Evolutionary conservation across 2,329 filamentous ascomycete species (phyloP), one percentile per base, ranked within the genome.

Genomic region (Pseudogymnoascus sp.): DNA sequence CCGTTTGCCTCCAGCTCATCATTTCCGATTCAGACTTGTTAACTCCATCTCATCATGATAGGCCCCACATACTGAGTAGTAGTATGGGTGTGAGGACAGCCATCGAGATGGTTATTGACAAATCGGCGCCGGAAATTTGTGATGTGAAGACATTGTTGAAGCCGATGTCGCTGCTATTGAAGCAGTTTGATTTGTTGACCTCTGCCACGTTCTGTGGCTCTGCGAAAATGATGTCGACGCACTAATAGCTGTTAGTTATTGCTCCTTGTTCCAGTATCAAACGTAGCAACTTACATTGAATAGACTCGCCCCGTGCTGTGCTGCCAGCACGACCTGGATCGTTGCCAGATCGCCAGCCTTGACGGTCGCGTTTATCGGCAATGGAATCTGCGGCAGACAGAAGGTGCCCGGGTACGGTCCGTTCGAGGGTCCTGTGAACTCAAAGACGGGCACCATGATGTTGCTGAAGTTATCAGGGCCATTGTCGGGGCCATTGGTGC

Each of bases 141-240:
- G 47, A 56, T 33, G 88, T 86, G 79, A 91, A 97, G 67, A 96
- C 79, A 67, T 87, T 81, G 62, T 89, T 82, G 78, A 94, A 92
- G 66, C 83, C 83, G 69, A 96, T 85, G 63, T 90, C 80, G 53
- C 83, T 86, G 65, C 87, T 90, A 79, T 97, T 97, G 80, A 88
- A 92, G 81, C 93, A 97, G 77, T 96, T 97, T 12, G 84, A 82
- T 64, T 81, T 79, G 73, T 89, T 96, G 68, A 97, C 90, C 68
- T 88, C 79, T 63, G 79, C 79, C 60, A 96, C 85, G 72, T 96
- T 88, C 70, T 85, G 78, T 23, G 90, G 89, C 1, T 92, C 89
- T 59, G 88, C 90, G 70, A 97, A 95, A 56, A 89, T 93, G 70
- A 97, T 95, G 73, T 97, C 93, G 69, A 95, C 92, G 73, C 94